Evolutionary conservation across 441 rosid species (phyloP).

Genomic region (Adansonia gregorii): DNA sequence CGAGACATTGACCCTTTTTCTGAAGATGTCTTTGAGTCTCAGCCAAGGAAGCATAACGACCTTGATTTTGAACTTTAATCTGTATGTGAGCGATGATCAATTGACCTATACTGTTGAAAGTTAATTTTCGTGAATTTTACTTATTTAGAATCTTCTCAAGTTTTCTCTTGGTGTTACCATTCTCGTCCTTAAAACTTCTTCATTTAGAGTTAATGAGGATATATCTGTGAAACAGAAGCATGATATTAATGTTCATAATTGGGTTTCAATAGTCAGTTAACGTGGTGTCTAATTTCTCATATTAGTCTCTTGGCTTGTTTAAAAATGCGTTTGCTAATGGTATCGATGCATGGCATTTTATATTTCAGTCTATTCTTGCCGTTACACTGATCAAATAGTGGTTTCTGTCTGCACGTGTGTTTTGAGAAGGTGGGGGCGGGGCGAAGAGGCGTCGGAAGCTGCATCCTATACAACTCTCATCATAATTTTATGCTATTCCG

Average conservation of each 20-base stretch:
- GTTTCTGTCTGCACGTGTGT: neutral
- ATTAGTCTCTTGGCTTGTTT: neutral
- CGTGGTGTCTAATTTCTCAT: neutral
- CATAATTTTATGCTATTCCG: neutral
- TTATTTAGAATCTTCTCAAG: neutral
- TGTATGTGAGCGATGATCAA: constrained; percentile 69
- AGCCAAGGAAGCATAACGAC: constrained; percentile 60
- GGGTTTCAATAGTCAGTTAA: neutral
- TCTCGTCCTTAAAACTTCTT: no score
- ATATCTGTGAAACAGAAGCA: no score
- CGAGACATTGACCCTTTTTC: constrained; percentile 51
- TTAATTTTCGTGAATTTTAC: constrained; percentile 33
- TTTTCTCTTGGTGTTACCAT: constrained; percentile 15
- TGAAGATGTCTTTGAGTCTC: constrained; percentile 71
- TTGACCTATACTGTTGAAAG: constrained; percentile 83
- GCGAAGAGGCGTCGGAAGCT: neutral
- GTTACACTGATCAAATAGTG: neutral
- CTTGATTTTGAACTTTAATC: constrained; percentile 68
- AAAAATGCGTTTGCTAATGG: neutral
- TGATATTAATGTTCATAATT: neutral
- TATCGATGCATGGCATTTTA: neutral
- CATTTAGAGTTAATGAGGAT: no score
- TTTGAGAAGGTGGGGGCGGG: no score
- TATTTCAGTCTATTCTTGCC: neutral
- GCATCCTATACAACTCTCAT: neutral